Conservation (phyloP, 768 basidiomycete species). For the Amanita pallidorosea region DNA sequence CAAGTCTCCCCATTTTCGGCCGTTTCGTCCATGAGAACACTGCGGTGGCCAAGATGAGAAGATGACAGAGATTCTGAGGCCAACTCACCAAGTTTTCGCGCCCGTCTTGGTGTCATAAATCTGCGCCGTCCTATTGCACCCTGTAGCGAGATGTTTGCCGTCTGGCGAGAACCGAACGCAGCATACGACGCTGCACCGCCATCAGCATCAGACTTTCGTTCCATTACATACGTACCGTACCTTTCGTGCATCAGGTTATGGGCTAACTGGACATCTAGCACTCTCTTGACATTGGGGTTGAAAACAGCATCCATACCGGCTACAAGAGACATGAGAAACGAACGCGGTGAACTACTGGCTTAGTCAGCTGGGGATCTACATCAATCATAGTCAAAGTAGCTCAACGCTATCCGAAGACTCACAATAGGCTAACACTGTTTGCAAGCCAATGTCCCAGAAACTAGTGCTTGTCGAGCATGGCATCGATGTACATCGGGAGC, state of each 20-base stretch:
- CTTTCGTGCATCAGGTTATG: slow-evolving; percentile 87
- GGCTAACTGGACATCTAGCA: slow-evolving; percentile 68
- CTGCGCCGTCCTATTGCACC: slow-evolving; percentile 92
- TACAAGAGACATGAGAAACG: too few relatives aligned
- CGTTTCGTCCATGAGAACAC: slow-evolving; percentile 20
- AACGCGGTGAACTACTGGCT: too few relatives aligned
- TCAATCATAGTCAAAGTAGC: too few relatives aligned
- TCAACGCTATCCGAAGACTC: too few relatives aligned
- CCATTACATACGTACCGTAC: slow-evolving; percentile 27
- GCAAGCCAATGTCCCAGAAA: too few relatives aligned
- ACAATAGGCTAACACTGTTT: too few relatives aligned
- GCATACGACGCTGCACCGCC: slow-evolving; percentile 42
- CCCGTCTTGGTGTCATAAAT: slow-evolving; percentile 92
- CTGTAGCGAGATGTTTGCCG: slow-evolving; percentile 87
- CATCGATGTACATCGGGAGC: too few relatives aligned
- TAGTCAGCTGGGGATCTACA: too few relatives aligned
- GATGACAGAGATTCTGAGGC: neutral
- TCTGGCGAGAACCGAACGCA: slow-evolving; percentile 93
- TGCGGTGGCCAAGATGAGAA: slow-evolving; percentile 1
- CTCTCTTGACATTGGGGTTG: slow-evolving; percentile 69
- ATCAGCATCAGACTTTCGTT: neutral
- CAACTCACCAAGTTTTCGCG: slow-evolving; percentile 63
- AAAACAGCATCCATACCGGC: too few relatives aligned
- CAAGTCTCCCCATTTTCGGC: slow-evolving; percentile 17
- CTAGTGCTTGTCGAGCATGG: too few relatives aligned